phyloP scores from a whole-genome alignment of 768 basidiomycete species.

The Phylloporus scabripes region DNA sequence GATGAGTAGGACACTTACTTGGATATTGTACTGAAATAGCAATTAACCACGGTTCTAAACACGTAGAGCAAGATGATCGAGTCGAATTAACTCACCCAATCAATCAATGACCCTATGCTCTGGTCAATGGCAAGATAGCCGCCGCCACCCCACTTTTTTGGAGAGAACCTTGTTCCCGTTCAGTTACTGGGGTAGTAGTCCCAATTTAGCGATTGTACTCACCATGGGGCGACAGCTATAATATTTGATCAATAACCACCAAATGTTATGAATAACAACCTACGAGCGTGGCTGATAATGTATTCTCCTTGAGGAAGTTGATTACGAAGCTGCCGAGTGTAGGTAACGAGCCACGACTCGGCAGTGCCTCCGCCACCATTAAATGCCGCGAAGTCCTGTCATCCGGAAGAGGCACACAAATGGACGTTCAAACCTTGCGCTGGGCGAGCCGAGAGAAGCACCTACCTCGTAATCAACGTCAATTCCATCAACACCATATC shows the following conservation, averaged over 20 bases:
- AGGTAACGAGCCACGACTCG: constrained; percentile 32
- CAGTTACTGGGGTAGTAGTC: not conserved
- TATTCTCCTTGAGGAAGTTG: constrained; percentile 31
- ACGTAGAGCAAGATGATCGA: not conserved
- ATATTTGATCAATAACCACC: not conserved
- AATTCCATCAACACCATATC: constrained; percentile 45
- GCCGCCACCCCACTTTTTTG: constrained; percentile 15
- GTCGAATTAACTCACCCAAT: constrained; percentile 33
- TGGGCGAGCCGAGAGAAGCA: not conserved
- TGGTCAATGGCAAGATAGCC: constrained; percentile 35
- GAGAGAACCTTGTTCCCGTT: constrained; percentile 16
- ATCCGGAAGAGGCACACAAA: too few relatives aligned
- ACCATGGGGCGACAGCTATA: constrained; percentile 20
- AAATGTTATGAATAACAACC: constrained; percentile 1
- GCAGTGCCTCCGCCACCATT: constrained; percentile 33
- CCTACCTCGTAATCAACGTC: constrained; percentile 47
- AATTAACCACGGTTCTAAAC: not conserved
- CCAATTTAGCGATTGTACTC: not conserved
- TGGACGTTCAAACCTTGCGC: not conserved
- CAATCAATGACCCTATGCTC: constrained; percentile 39
- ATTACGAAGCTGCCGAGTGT: constrained; percentile 28
- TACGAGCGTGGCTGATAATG: constrained; percentile 33
- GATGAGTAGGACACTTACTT: constrained; percentile 22
- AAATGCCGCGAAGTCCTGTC: constrained; percentile 31
- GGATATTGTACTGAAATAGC: constrained; percentile 30